Evolutionary conservation across 2,329 filamentous ascomycete species (phyloP), one percentile per base, ranked within the genome.

Genomic region (Aspergillus flavus): DNA sequence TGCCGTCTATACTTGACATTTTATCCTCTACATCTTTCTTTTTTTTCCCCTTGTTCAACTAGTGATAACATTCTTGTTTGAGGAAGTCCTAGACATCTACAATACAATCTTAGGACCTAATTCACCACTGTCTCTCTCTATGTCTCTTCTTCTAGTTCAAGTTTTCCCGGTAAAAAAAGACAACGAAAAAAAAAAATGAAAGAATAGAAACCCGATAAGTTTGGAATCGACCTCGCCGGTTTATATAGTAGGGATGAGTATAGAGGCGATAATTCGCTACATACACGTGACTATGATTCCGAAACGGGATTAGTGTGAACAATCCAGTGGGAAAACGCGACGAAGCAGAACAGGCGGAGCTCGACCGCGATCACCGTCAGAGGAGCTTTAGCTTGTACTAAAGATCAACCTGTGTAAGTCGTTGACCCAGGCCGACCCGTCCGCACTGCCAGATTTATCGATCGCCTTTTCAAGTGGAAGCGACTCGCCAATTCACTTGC

Each of bases 251-350:
- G 26, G 26, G 6, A 28, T 28, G 26, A 28, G 6, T 32, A 32
- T 32, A 10, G 32, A 34, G 10, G 4, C 23, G 36, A 52, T 9
- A 36, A 36, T 32, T 14, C 1, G 4, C 1, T n/a, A 6, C 1
- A 46, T 21, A 65, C 74, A 76, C 73, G 71, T 76, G 74, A 73
- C 28, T 28, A 0, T 10, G 1, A 3, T 7, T 1, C 56, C 63
- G 59, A 68, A 76, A 73, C 67, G 58, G 68, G 69, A 41, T 67
- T 73, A 72, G 71, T 69, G 70, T 67, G 39, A 50, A 67, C 10
- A 30, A 6, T 52, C 19, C 65, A 54, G 58, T 26, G 67, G 64
- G 64, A 74, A 74, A 75, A 75, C 73, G 72, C 73, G 71, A 73
- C 70, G 55, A 62, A 36, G 43, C 62, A 64, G 59, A 68, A 64